These are phyloP conservation scores for Sclerotinia glacialis DNA, from an alignment of 2,329 filamentous ascomycete genomes.

Conservation along the genomic window DNA sequence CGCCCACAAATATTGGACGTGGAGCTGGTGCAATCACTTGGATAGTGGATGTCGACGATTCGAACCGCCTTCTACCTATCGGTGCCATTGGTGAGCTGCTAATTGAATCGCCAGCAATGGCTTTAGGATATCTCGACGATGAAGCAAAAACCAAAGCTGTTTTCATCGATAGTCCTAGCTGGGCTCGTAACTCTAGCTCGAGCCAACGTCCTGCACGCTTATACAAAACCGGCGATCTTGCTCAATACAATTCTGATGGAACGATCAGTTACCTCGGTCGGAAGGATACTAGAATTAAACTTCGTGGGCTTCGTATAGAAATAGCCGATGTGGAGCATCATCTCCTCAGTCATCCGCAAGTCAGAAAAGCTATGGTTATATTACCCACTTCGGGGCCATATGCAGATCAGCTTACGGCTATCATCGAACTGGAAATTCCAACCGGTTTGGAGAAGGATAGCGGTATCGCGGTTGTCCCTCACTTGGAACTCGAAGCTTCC, in stretches of 20 bases:
- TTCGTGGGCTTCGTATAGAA: conserved; percentile 19
- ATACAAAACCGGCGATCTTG: conserved; percentile 56
- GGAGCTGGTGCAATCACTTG: conserved; percentile 34
- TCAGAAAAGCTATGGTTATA: conserved; percentile 19
- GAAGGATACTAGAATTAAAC: conserved; percentile 17
- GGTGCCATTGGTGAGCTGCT: conserved; percentile 43
- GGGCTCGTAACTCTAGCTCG: conserved; percentile 5
- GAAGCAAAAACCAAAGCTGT: conserved; percentile 38
- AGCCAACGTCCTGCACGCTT: not conserved
- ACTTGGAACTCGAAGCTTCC: conserved; percentile 7
- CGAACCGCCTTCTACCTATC: conserved; percentile 39
- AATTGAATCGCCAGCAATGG: conserved; percentile 42
- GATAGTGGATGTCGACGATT: conserved; percentile 43
- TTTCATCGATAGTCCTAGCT: conserved; percentile 39
- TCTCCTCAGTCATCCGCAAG: conserved; percentile 16
- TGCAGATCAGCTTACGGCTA: conserved; percentile 7
- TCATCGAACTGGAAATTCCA: not conserved
- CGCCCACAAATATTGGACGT: conserved; percentile 27
- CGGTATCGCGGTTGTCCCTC: not conserved
- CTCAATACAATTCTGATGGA: conserved; percentile 39
- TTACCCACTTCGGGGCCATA: conserved; percentile 12
- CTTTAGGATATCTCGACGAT: conserved; percentile 43
- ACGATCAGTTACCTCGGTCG: conserved; percentile 15
- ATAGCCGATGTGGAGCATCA: conserved; percentile 18
- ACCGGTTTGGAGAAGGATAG: not conserved